These are phyloP conservation scores for Apiospora sp. DNA, from an alignment of 2,329 filamentous ascomycete species.

Conservation along the genomic window DNA sequence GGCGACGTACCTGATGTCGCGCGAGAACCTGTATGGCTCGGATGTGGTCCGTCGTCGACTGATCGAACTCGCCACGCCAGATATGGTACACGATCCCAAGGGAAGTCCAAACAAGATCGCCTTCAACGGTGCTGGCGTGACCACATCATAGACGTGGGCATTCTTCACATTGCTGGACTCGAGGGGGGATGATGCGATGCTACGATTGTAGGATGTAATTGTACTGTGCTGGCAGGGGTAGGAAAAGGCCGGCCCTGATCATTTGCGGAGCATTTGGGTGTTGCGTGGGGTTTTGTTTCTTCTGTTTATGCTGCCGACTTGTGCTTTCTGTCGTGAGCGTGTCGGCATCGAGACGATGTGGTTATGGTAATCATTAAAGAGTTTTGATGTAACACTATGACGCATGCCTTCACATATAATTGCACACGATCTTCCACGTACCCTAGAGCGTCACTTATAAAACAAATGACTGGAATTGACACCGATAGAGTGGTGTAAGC, in stretches of 20 bases:
- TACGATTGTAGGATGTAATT: not conserved
- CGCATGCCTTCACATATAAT: not conserved
- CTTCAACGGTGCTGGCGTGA: conserved; percentile 37
- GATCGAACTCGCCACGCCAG: conserved; percentile 32
- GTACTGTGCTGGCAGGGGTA: not conserved
- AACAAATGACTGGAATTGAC: not conserved
- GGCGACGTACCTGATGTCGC: conserved; percentile 38
- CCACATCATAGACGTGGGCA: not conserved
- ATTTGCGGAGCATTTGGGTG: not conserved
- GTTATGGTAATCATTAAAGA: not conserved
- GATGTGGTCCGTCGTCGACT: conserved; percentile 31
- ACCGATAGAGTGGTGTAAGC: not conserved
- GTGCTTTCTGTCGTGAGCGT: no score
- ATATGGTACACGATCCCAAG: conserved; percentile 34
- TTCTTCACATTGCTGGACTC: not conserved
- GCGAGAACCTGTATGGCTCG: conserved; percentile 33
- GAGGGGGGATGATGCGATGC: not conserved
- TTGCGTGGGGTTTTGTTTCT: not conserved
- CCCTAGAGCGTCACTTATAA: not conserved
- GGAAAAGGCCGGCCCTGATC: not conserved
- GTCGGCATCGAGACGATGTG: not conserved
- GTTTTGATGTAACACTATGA: not conserved
- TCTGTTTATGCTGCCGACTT: not conserved
- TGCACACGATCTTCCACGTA: not conserved
- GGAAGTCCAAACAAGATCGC: conserved; percentile 39